Conservation (phyloP, 441 rosid genomes). For the Populus hybrid region DNA sequence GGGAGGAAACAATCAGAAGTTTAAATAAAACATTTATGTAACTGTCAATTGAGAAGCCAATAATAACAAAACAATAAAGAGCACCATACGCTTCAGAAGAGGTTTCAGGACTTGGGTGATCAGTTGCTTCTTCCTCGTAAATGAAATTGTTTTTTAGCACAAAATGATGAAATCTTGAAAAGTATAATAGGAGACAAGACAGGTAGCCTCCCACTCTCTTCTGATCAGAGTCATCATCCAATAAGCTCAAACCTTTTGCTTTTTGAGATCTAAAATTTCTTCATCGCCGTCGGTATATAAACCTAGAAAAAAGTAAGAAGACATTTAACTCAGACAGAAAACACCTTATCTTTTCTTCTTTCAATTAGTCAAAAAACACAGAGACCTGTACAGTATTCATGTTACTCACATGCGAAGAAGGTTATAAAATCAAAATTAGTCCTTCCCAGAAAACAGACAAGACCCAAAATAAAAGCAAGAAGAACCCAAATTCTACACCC, state of each 20-base stretch:
- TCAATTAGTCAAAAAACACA: neutral
- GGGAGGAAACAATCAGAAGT: too few relatives aligned
- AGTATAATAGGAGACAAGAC: too few relatives aligned
- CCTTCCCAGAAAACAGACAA: neutral
- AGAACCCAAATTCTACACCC: neutral
- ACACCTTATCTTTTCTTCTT: too few relatives aligned
- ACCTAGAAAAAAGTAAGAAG: conserved; percentile 45
- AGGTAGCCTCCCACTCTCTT: conserved; percentile 36
- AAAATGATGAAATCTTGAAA: too few relatives aligned
- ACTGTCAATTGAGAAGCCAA: too few relatives aligned
- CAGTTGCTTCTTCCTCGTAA: conserved; percentile 55
- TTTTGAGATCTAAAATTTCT: conserved; percentile 61
- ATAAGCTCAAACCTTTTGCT: conserved; percentile 60
- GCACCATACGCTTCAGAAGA: conserved; percentile 30
- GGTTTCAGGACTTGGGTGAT: conserved; percentile 39
- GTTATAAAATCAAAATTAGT: neutral
- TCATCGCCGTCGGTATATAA: conserved; percentile 72
- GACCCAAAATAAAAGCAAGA: neutral
- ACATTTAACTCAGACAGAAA: neutral
- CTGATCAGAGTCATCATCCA: conserved; percentile 34
- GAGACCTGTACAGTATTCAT: neutral
- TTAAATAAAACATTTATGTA: too few relatives aligned
- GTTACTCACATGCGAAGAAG: neutral
- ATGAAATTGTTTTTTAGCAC: conserved; percentile 17
- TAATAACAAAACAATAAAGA: too few relatives aligned